Evolutionary conservation across 768 basidiomycete species (phyloP), one percentile per base, ranked within the genome.

Genomic region (Strobilomyces confusus): DNA sequence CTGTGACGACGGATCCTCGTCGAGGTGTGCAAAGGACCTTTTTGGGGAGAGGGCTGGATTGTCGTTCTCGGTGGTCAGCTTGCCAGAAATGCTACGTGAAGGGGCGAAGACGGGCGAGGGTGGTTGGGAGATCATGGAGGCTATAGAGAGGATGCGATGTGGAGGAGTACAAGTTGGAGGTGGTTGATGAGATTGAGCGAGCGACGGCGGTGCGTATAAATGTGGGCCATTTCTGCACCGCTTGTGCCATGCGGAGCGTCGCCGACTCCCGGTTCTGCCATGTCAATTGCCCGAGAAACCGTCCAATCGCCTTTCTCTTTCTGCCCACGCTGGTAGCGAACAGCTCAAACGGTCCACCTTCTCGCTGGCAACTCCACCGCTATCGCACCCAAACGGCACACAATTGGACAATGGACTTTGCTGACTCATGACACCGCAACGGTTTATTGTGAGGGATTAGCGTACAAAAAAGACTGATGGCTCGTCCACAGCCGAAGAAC

Each of bases 221-320:
- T 66, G 56, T 55, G 58, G 52, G 63, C 51, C 49, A 42, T 50
- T 52, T 37, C 41, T 59, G 66, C 66, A 67, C 66, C 22, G 66
- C 66, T 56, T 59, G 51, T 54, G 42, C 60, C 64, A 59, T 51
- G 61, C 54, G 57, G 55, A 51, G 41, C 40, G 38, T 52, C 19
- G 42, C 49, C 36, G 46, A 46, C 54, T n/a, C n/a, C 29, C 43
- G 49, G 52, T 44, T 44, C 32, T 49, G 51, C 41, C 48, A 40
- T 33, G 30, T 17, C 30, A 46, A 49, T 43, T 53, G 48, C 45
- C 52, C 48, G 42, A 45, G 52, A 36, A 48, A 22, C 38, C 46
- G 20, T n/a, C 17, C 25, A 48, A 9, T 46, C 32, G 29, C 43
- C 19, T 46, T 42, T 19, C 13, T 26, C 48, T 19, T 41, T 25